These are phyloP conservation scores for Pythium plurisporium DNA, from an alignment of 352 stramenopile genomes.

Conservation along the genomic window DNA sequence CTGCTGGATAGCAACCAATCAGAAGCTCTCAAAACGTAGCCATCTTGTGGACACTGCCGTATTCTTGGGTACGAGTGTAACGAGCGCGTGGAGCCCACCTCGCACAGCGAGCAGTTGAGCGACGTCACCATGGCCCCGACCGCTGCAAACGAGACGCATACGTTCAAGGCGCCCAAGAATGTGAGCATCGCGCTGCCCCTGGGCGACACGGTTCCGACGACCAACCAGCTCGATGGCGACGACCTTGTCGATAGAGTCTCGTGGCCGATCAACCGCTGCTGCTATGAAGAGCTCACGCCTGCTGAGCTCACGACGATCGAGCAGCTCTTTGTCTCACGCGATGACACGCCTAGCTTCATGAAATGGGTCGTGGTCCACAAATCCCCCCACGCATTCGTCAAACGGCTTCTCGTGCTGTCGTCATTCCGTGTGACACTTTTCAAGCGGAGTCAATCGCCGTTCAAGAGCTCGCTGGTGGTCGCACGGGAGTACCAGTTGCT, in stretches of 20 bases:
- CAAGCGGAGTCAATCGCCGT: slow-evolving; percentile 37
- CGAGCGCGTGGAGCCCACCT: too few relatives aligned
- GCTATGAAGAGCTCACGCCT: slow-evolving; percentile 52
- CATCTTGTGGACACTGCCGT: neutral
- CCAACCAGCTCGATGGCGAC: slow-evolving; percentile 3
- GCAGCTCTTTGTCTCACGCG: slow-evolving; percentile 40
- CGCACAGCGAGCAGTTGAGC: neutral
- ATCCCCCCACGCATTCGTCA: slow-evolving; percentile 29
- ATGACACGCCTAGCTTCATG: slow-evolving; percentile 47
- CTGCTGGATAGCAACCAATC: neutral
- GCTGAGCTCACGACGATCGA: slow-evolving; percentile 37
- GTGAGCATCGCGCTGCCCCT: slow-evolving; percentile 14
- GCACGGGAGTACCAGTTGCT: slow-evolving; percentile 43
- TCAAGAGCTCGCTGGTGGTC: slow-evolving; percentile 31
- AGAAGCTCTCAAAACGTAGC: neutral
- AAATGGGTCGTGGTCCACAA: slow-evolving; percentile 62
- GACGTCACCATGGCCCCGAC: neutral
- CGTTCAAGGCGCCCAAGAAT: slow-evolving; percentile 8
- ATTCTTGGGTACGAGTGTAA: neutral
- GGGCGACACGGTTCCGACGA: neutral
- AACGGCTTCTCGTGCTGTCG: slow-evolving; percentile 53
- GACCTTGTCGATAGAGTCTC: slow-evolving; percentile 6
- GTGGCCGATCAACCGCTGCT: slow-evolving; percentile 65
- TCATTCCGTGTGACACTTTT: slow-evolving; percentile 46
- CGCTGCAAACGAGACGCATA: neutral